These are phyloP conservation scores for Guillardia theta DNA, from an alignment of 78 protist genomes.

Conservation along the genomic window DNA sequence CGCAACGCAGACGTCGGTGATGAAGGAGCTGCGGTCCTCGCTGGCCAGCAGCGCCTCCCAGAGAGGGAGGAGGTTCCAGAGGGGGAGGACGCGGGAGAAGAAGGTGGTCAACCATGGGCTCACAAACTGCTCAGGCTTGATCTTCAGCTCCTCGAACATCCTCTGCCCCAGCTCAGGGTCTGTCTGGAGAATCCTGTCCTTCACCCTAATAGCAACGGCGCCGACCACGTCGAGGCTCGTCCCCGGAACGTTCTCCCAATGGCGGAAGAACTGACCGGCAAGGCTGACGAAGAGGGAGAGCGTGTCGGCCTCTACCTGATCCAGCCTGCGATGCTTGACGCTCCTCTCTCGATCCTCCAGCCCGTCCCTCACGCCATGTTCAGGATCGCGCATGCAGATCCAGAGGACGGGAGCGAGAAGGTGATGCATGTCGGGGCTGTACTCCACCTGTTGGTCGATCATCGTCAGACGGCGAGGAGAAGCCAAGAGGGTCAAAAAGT, in stretches of 20 bases:
- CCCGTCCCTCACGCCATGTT: neutral
- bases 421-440: neutral
- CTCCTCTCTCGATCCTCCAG: neutral
- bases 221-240: neutral
- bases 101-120: neutral
- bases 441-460: no score
- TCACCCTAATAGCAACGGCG: neutral
- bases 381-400: neutral
- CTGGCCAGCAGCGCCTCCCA: neutral
- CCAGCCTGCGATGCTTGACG: neutral
- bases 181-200: neutral
- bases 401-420: neutral
- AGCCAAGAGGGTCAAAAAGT: no score
- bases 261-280: neutral
- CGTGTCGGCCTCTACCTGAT: neutral
- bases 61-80: neutral
- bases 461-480: no score
- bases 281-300: neutral
- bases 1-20: neutral
- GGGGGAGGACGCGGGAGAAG: neutral
- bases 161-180: neutral
- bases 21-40: neutral
- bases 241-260: neutral
- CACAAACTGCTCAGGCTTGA: no score
- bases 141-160: neutral